Percentiles rank a stretch among this genome's conserved stretches.
These are phyloP conservation scores for Coniella vitis DNA, from an alignment of 2,329 filamentous ascomycete genomes.

Conservation along the genomic window DNA sequence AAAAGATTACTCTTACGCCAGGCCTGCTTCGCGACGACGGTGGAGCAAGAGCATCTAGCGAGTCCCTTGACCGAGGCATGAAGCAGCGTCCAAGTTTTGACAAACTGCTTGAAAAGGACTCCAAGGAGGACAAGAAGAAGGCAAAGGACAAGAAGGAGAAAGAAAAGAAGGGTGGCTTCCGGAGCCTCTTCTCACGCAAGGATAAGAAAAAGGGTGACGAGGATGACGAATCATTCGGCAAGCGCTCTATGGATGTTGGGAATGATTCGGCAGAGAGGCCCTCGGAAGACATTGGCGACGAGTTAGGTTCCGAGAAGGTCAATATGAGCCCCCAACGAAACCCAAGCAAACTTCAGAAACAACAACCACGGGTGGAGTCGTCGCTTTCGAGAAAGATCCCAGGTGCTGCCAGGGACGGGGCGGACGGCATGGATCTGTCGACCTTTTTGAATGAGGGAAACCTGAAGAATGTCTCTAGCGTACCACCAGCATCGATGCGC, in stretches of 20 bases:
- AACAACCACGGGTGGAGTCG: slow-evolving; percentile 44
- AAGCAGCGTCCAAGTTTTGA: slow-evolving; percentile 66
- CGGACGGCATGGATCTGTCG: slow-evolving; percentile 32
- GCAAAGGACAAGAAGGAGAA: slow-evolving; percentile 70
- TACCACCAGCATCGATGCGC: slow-evolving; percentile 51
- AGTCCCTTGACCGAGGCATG: slow-evolving; percentile 42
- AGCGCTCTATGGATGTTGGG: slow-evolving; percentile 52
- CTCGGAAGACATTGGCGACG: slow-evolving; percentile 25
- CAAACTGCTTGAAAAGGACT: slow-evolving; percentile 55
- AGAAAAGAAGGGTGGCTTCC: slow-evolving; percentile 52
- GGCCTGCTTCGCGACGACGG: slow-evolving; percentile 82
- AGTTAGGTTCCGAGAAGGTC: slow-evolving; percentile 4
- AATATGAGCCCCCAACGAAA: slow-evolving; percentile 4
- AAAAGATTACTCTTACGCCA: slow-evolving; percentile 94
- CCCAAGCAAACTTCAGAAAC: slow-evolving; percentile 65
- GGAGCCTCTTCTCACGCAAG: slow-evolving; percentile 56
- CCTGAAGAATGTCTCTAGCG: slow-evolving; percentile 47
- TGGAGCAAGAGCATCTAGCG: slow-evolving; percentile 41
- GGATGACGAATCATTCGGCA: slow-evolving; percentile 55
- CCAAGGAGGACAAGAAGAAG: slow-evolving; percentile 69
- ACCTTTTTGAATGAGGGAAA: slow-evolving; percentile 35
- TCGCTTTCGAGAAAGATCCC: slow-evolving; percentile 37
- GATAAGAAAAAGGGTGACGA: slow-evolving; percentile 54
- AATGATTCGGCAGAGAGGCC: slow-evolving; percentile 39
- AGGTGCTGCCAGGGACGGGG: slow-evolving; percentile 23